Base-by-base conservation (phyloP, 306 rosid genomes). In the Pyrus betulifolia region DNA sequence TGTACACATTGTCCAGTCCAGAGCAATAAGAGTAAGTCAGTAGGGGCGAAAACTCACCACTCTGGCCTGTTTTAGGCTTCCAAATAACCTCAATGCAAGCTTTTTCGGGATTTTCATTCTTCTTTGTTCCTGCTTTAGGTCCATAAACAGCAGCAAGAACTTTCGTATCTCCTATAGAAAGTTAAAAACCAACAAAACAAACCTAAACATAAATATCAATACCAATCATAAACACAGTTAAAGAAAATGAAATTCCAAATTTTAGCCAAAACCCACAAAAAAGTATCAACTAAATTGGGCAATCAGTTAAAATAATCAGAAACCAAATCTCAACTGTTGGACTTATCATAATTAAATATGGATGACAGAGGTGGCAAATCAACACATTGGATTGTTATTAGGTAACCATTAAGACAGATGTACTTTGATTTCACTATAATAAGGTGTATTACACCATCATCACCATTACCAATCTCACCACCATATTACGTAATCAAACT, bases 41-140 rank as follows among this genome's bases (percentile, higher is more conserved):
- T 49, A 49, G 55, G 19, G 55, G 21, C 21, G 1, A 15, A 65
- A 52, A 17, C 78, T 63, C 42, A 91, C 97, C 95, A 79, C 84
- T 88, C 30, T 88, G 96, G 65, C 98, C 98, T 15, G 98, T 90
- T 78, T 88, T 92, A n/a, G 95, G 96, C 76, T 94, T 94, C 98
- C 97, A 94, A 85, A 94, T 85, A 79, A 94, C 90, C 81, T 94
- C 98, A 86, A 94, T 76, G 79, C 89, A 94, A 75, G 98, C 95
- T 74, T 88, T 94, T 79, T 90, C 96, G 0, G 98, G 96, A 81
- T 90, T 92, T 68, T 94, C 98, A 54, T 90, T 90, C 91, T 92
- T 94, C 90, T 82, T 90, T 19, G 93, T 89, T 66, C 98, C 97
- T 0, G 95, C 95, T 83, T 89, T 94, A 51, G 96, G 92, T 35